Evolutionary conservation across 371 early-diverging fungal genomes (phyloP), one percentile per base, ranked within the genome.

Genomic region (Dichotomocladium elegans): DNA sequence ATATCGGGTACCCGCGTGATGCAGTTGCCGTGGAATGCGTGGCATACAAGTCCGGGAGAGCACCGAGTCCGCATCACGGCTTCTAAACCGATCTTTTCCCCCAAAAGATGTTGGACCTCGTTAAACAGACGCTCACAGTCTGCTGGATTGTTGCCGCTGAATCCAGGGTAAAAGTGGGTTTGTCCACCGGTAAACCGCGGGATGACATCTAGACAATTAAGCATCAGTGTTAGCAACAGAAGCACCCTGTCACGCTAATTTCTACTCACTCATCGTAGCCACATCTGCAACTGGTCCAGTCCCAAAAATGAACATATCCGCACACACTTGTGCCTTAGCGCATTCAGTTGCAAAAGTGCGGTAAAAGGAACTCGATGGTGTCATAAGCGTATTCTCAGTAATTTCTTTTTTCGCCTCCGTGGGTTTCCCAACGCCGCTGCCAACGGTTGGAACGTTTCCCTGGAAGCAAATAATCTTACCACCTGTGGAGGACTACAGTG

Each of bases 101-200:
- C 58, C 14, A 96, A 72, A 52, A 89, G 80, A 5, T 80, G 66
- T 0, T 63, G 40, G 10, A 97, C 59, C 64, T 96, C 96, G 53
- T 72, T 63, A 19, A 80, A 66, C 47, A 94, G 74, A 54, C 89
- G 87, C 19, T 73, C 37, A 2, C 79, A 74, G 37, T 91, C 91
- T 22, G 83, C 81, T 4, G 72, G 61, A 43, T 89, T 79, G 0
- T 62, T 58, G 2, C 86, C 87, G 59, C 80, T 81, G 59, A 95
- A 96, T 29, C 74, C 78, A 17, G 94, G 93, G 62, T 92, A 96
- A 63, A 87, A 89, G 65, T 87, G 85, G 3, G 88, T 74, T 21
- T 87, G 78, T 14, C 98, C 98, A 17, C 95, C 98, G 1, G 97
- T 95, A 66, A 84, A 88, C 47, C 86, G 85, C n/a, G 90, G 84